Conservation (phyloP, 768 basidiomycete species). For the Podaxis sp. region DNA sequence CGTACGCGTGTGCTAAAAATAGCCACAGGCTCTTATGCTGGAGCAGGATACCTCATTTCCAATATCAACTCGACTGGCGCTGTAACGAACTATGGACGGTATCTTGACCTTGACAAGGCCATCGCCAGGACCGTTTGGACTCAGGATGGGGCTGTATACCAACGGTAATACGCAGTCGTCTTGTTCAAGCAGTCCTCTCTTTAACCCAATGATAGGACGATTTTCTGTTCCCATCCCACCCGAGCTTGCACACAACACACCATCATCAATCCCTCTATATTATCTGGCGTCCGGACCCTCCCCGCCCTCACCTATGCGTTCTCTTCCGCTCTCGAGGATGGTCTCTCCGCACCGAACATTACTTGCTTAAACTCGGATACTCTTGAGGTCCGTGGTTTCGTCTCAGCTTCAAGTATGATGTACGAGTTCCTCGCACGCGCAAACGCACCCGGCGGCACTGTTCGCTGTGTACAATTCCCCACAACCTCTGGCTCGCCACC, state of each 20-base stretch:
- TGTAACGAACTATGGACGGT: slow-evolving; percentile 50
- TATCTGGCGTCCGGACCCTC: slow-evolving; percentile 3
- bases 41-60: slow-evolving; percentile 57
- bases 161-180: slow-evolving; percentile 37
- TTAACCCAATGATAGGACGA: slow-evolving; percentile 30
- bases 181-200: neutral
- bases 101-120: slow-evolving; percentile 66
- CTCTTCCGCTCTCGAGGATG: slow-evolving; percentile 37
- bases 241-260: slow-evolving; percentile 60
- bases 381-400: slow-evolving; percentile 48
- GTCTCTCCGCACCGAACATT: slow-evolving; percentile 52
- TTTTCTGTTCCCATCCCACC: slow-evolving; percentile 67
- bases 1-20: slow-evolving; percentile 5
- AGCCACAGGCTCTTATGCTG: slow-evolving; percentile 58
- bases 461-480: slow-evolving; percentile 29
- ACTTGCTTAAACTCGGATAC: slow-evolving; percentile 56
- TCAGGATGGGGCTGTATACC: slow-evolving; percentile 40
- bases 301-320: slow-evolving; percentile 41
- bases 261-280: slow-evolving; percentile 13
- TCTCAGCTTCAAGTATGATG: slow-evolving; percentile 55
- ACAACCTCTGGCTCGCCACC: slow-evolving; percentile 26
- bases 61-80: slow-evolving; percentile 37
- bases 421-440: slow-evolving; percentile 58
- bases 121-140: slow-evolving; percentile 58
- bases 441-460: slow-evolving; percentile 16